Percentiles rank a stretch among this genome's conserved stretches.
Evolutionary conservation across 768 basidiomycete genomes (phyloP).

Genomic region (Suillus plorans): DNA sequence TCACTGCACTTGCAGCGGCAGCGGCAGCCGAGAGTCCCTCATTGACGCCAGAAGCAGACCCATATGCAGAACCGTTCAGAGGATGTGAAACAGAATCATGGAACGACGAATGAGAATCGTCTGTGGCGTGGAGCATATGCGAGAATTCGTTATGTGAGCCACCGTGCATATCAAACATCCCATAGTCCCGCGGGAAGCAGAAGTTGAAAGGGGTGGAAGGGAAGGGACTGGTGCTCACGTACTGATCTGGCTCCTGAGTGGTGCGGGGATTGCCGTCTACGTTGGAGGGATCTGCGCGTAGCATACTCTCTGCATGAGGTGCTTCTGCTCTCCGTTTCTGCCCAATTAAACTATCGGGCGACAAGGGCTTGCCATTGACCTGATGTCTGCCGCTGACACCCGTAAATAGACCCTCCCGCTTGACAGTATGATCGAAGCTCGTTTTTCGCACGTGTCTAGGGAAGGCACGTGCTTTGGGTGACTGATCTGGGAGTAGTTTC

Average conservation of each 20-base stretch:
- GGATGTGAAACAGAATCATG: slow-evolving; percentile 32
- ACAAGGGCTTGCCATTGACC: slow-evolving; percentile 73
- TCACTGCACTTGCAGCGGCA: slow-evolving; percentile 62
- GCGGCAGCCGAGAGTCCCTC: slow-evolving; percentile 67
- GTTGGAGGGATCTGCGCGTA: slow-evolving; percentile 75
- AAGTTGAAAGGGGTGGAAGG: slow-evolving; percentile 73
- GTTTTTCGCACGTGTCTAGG: slow-evolving; percentile 90
- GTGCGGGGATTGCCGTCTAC: slow-evolving; percentile 38
- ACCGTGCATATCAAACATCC: slow-evolving; percentile 51
- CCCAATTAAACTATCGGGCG: slow-evolving; percentile 62
- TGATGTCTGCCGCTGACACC: slow-evolving; percentile 72
- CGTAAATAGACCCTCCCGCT: slow-evolving; percentile 58
- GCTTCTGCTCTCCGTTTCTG: slow-evolving; percentile 80
- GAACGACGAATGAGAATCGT: slow-evolving; percentile 28
- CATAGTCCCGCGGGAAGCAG: slow-evolving; percentile 65
- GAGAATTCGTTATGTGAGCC: slow-evolving; percentile 37
- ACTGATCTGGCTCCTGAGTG: slow-evolving; percentile 38
- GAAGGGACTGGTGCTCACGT: slow-evolving; percentile 50
- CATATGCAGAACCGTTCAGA: slow-evolving; percentile 32
- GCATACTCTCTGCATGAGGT: slow-evolving; percentile 76
- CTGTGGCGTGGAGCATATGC: slow-evolving; percentile 31
- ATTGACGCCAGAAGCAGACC: slow-evolving; percentile 30
- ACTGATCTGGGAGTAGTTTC: slow-evolving; percentile 30
- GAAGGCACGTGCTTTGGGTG: slow-evolving; percentile 53
- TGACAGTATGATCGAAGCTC: slow-evolving; percentile 91